phyloP scores from a whole-genome alignment of 2,329 filamentous ascomycete genomes.

The Uncinocarpus reesii region DNA sequence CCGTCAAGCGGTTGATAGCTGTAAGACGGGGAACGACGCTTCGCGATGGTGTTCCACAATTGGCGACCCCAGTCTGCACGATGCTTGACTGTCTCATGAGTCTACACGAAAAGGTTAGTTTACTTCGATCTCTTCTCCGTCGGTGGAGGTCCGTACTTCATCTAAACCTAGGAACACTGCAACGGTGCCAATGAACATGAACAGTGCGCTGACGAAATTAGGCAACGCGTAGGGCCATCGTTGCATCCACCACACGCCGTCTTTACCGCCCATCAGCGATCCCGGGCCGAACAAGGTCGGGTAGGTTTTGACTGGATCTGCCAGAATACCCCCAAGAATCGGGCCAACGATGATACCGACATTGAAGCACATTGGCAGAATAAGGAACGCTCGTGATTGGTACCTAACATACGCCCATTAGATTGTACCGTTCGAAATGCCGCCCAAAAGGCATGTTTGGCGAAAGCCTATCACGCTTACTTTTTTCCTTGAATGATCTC shows the following conservation, averaged over 20 bases:
- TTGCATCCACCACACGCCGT: conserved; percentile 54
- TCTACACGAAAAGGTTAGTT: conserved; percentile 18
- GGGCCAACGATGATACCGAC: conserved; percentile 52
- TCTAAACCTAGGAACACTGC: conserved; percentile 55
- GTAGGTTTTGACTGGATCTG: conserved; percentile 54
- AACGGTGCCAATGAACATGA: conserved; percentile 47
- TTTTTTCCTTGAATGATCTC: conserved; percentile 63
- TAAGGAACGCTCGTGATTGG: conserved; percentile 46
- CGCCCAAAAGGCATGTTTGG: too few species aligned
- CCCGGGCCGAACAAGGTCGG: conserved; percentile 53
- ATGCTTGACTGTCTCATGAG: conserved; percentile 32
- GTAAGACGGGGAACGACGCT: conserved; percentile 20
- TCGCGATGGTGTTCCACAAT: conserved; percentile 29
- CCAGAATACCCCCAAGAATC: conserved; percentile 54
- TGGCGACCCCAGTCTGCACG: conserved; percentile 34
- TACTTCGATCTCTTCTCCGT: too few species aligned
- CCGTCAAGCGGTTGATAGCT: conserved; percentile 31
- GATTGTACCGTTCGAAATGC: too few species aligned
- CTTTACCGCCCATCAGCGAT: conserved; percentile 46
- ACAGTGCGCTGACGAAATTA: conserved; percentile 54
- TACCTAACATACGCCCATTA: conserved; percentile 23
- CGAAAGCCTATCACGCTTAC: conserved; percentile 31
- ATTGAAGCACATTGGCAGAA: conserved; percentile 61
- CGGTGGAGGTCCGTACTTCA: conserved; percentile 43
- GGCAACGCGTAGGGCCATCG: conserved; percentile 60